phyloP scores from a whole-genome alignment of 495 filamentous ascomycete species.

The Tuber brumale region DNA sequence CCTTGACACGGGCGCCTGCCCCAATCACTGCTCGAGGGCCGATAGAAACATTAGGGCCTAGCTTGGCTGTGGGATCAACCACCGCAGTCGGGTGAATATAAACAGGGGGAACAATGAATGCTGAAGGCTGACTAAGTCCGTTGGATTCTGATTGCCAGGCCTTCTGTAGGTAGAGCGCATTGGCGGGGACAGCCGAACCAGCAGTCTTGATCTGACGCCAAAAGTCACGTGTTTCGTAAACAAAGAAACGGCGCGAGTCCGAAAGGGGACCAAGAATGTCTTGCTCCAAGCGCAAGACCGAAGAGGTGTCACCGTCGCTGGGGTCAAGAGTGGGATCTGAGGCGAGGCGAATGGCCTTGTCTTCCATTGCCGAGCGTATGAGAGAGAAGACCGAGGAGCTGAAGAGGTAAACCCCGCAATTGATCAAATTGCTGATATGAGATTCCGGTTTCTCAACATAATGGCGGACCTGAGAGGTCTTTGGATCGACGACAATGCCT shows the following conservation, averaged over 20 bases:
- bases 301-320: constrained; percentile 69
- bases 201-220: constrained; percentile 99
- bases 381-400: constrained; percentile 91
- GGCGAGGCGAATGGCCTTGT: constrained; percentile 80
- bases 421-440: constrained; percentile 97
- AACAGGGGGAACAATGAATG: constrained; percentile 86
- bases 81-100: constrained; percentile 93
- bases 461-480: constrained; percentile 93
- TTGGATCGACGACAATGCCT: constrained; percentile 82
- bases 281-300: constrained; percentile 92
- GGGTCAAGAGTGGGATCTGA: constrained; percentile 95
- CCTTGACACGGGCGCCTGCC: constrained; percentile 85
- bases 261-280: constrained; percentile 95
- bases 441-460: constrained; percentile 99
- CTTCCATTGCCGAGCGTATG: constrained; percentile 92
- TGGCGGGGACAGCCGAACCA: constrained; percentile 92
- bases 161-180: constrained; percentile 94
- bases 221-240: constrained; percentile 97
- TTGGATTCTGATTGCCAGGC: constrained; percentile 76
- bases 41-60: constrained; percentile 94
- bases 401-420: constrained; percentile 98
- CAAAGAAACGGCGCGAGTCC: constrained; percentile 96
- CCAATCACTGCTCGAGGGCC: constrained; percentile 79
- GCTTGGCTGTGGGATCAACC: constrained; percentile 91
- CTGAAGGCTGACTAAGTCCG: constrained; percentile 76